Base-by-base conservation (phyloP, 306 rosid genomes). In the Astragalus glycyphyllos region DNA sequence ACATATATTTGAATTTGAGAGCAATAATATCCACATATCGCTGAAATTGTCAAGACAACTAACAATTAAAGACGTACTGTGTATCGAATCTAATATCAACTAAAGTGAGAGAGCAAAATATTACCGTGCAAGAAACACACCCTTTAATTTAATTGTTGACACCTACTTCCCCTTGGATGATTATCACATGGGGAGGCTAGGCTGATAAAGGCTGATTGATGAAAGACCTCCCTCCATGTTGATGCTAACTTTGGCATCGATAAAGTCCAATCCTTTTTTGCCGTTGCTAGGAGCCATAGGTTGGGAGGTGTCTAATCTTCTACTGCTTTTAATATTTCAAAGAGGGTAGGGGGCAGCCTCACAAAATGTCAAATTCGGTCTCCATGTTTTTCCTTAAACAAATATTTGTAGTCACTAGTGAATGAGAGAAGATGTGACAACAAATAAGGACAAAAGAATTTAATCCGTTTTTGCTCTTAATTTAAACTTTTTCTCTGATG, bases 161-260 rank as follows among this genome's bases (percentile, higher is more conserved):
- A 58, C 15, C 53, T 8, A 58, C 58, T 40, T 6, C 10, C 6
- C 54, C 58, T 75, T 20, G 70, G n/a, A 69, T 63, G 80, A 63
- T 80, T 76, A 81, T 65, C 78, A 65, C 81, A 59, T 76, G 84
- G 78, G 75, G 61, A 49, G 53, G 81, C 68, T 59, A 73, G 74
- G 71, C 60, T 68, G 41, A 68, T 11, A 67, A 48, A 47, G 45
- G 42, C 20, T 38, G 29, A 64, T 50, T 61, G 26, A 71, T 16
- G 10, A 38, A 38, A 38, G 44, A 70, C 60, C 62, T 23, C 5
- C 38, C 32, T 62, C 50, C 5, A 11, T 45, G 38, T 13, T 51
- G 63, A 63, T 45, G 38, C 23, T 51, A 70, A 63, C 37, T 29
- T 56, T 20, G 8, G 46, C 45, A 44, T 57, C 57, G 31, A 57